Evolutionary conservation across 2,329 filamentous ascomycete species (phyloP).

Genomic region (Aureobasidium sp.): DNA sequence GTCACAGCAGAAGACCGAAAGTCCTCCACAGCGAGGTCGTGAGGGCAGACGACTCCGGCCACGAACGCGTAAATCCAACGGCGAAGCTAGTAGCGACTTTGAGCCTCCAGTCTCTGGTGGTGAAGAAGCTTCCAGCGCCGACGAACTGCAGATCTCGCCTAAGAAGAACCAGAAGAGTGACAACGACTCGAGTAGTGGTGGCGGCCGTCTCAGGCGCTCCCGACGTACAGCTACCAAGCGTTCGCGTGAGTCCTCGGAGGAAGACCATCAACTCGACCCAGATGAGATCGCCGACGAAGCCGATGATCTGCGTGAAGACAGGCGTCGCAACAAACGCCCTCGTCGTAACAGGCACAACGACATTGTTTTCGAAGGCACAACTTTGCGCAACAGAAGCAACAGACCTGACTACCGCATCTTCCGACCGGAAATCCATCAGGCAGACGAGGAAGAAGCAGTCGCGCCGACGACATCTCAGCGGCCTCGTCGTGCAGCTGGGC

Average conservation of each 20-base stretch:
- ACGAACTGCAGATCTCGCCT: slow-evolving; percentile 8
- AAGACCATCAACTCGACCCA: slow-evolving; percentile 25
- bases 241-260: slow-evolving; percentile 30
- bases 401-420: slow-evolving; percentile 81
- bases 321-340: slow-evolving; percentile 34
- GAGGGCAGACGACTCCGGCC: slow-evolving; percentile 33
- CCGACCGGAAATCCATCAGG: slow-evolving; percentile 59
- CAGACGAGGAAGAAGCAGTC: slow-evolving; percentile 60
- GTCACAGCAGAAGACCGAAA: slow-evolving; percentile 22
- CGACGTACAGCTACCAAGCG: slow-evolving; percentile 41
- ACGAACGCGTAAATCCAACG: slow-evolving; percentile 32
- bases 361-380: slow-evolving; percentile 41
- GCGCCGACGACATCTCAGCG: slow-evolving; percentile 54
- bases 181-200: slow-evolving; percentile 24
- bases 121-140: slow-evolving; percentile 21
- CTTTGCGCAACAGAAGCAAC: slow-evolving; percentile 53
- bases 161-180: slow-evolving; percentile 29
- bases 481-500: slow-evolving; percentile 45
- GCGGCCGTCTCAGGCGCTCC: slow-evolving; percentile 40
- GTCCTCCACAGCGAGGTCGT: slow-evolving; percentile 20
- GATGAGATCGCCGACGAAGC: slow-evolving; percentile 47
- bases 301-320: slow-evolving; percentile 48
- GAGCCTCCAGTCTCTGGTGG: slow-evolving; percentile 49
- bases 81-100: slow-evolving; percentile 54
- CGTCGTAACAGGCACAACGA: slow-evolving; percentile 19